phyloP scores from a whole-genome alignment of 129 eudicot species.

The Pittosporum tobira region DNA sequence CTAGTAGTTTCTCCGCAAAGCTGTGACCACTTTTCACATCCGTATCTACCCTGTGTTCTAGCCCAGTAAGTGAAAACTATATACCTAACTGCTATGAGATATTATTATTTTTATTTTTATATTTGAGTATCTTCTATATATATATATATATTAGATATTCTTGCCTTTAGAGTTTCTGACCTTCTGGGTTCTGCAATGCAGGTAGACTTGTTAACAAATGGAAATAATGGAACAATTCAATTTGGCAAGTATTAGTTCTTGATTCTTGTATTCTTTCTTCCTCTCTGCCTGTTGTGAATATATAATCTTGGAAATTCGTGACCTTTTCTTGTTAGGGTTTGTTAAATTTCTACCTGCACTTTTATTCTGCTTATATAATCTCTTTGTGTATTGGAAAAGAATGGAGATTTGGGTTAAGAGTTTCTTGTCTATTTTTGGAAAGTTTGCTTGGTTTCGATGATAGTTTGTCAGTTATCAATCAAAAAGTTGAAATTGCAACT shows the following conservation, averaged over 20 bases:
- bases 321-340: neutral
- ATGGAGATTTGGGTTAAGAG: neutral
- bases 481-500: neutral
- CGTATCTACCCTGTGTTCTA: too few species aligned
- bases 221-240: neutral
- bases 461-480: too few species aligned
- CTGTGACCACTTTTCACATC: too few species aligned
- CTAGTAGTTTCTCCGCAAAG: too few species aligned
- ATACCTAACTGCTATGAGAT: too few species aligned
- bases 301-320: neutral
- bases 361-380: neutral
- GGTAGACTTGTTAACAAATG: neutral
- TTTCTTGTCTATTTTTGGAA: constrained; percentile 1
- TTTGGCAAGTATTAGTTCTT: neutral
- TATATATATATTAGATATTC: too few species aligned
- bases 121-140: too few species aligned
- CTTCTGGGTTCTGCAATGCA: constrained; percentile 5
- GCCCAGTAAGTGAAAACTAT: too few species aligned
- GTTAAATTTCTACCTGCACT: neutral
- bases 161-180: too few species aligned
- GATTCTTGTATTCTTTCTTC: neutral
- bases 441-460: neutral
- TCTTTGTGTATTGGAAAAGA: neutral
- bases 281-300: neutral
- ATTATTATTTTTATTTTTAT: too few species aligned